Base-by-base conservation (phyloP, 352 stramenopile species). In the Phytophthora citricola region DNA sequence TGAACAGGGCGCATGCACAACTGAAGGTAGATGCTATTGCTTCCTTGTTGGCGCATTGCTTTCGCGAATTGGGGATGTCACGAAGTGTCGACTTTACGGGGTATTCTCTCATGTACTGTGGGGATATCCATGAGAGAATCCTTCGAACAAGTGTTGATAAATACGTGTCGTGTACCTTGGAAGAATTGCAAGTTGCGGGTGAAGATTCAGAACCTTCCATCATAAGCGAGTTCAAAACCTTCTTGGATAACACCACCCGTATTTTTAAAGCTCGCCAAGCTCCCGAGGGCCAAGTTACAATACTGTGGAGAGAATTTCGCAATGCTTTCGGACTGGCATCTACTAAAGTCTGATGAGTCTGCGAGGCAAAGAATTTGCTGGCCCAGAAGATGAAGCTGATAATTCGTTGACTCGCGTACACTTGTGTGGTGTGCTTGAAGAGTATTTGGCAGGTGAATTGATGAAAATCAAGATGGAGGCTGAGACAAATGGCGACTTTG, bases 11-110 rank as follows among this genome's bases (percentile, higher is more conserved):
- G 14, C 79, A 93, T 39, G 24, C 24, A 2, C 66, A 83, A n/a
- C 61, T 93, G 15, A 89, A 88, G 54, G 61, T 76, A 15, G 82
- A 91, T 57, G 69, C 76, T 22, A 81, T 93, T 39, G 79, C 68
- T 44, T 80, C 78, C 5, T 77, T 93, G 3, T 53, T 91, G 26
- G 82, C 75, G 3, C 83, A 80, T 63, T 89, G 84, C 61, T 85
- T 69, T 29, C 77, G 70, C 12, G 69, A 89, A 63, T 22, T 76
- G 53, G 56, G 2, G 66, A 85, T 36, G 15, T 50, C 0, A 39
- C 43, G 7, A 71, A 62, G 34, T 73, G 79, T 22, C 75, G 80
- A 41, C 54, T 67, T 77, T 29, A 69, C 47, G 24, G 82, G 79
- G 0, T 73, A 80, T 53, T 77, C 82, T 22, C 68, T 93, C 27